Conservation (phyloP, 2,329 filamentous ascomycete genomes). For the Aureobasidium uvarum region DNA sequence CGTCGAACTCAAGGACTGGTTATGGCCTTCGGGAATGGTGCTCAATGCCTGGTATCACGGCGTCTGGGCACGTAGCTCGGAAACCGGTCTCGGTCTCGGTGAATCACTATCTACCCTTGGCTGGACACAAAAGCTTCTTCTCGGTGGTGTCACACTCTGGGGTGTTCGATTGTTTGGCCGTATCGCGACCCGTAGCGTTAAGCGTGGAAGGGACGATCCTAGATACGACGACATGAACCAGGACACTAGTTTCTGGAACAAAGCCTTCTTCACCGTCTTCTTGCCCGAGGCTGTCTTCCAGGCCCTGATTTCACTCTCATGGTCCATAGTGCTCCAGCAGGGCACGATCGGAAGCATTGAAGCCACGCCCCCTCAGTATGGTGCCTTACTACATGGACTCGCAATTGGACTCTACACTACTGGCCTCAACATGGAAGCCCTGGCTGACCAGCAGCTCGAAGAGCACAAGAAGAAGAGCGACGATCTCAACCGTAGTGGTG, state of each 20-base stretch:
- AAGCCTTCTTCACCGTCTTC: slow-evolving; percentile 54
- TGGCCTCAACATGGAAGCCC: slow-evolving; percentile 56
- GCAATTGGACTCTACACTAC: slow-evolving; percentile 55
- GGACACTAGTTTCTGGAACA: slow-evolving; percentile 58
- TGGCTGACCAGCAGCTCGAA: slow-evolving; percentile 59
- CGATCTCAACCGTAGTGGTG: slow-evolving; percentile 54
- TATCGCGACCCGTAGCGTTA: slow-evolving; percentile 50
- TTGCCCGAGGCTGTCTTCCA: slow-evolving; percentile 59
- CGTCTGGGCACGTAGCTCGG: slow-evolving; percentile 52
- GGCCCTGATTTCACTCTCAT: slow-evolving; percentile 57
- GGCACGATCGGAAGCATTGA: slow-evolving; percentile 10
- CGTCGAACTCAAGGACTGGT: slow-evolving; percentile 61
- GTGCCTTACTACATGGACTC: slow-evolving; percentile 15
- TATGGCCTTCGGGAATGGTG: slow-evolving; percentile 55
- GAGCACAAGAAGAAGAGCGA: slow-evolving; percentile 48
- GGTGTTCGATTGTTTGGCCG: slow-evolving; percentile 57
- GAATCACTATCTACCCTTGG: slow-evolving; percentile 51
- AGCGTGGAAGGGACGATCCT: slow-evolving; percentile 56
- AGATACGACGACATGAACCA: slow-evolving; percentile 55
- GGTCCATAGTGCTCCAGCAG: slow-evolving; percentile 52
- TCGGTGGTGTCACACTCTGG: slow-evolving; percentile 59
- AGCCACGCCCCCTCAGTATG: slow-evolving; percentile 38
- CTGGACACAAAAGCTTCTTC: slow-evolving; percentile 56
- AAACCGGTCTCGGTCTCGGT: slow-evolving; percentile 47
- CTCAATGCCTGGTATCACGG: slow-evolving; percentile 62